Evolutionary conservation across 352 stramenopile species (phyloP), one percentile per base, ranked within the genome.

Genomic region (Aphanomyces stellatus): DNA sequence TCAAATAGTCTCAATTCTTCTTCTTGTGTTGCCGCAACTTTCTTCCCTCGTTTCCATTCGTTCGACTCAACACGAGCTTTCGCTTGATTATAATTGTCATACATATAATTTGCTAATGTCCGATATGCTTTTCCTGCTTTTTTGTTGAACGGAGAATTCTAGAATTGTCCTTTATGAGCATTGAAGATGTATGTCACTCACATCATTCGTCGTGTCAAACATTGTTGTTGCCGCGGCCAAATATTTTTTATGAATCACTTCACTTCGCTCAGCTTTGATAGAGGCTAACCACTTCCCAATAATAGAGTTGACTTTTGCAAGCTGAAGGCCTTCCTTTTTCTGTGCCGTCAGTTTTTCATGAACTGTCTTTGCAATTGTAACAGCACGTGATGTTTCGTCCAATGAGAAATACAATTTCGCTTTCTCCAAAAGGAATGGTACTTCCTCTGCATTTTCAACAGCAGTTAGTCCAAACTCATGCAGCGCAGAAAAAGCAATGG

Each of bases 281-380:
- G 90, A 88, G 22, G 88, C 87, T 71, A 98, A 89, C 95, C 94
- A 98, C 49, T 90, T 88, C 17, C 94, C 93, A 43, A 90, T 96
- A 7, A 83, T 76, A 3, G 84, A 91, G 27, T 95, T 64, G 4
- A 79, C 79, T 28, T 80, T 71, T 3, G 90, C 78, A 24, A 81
- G 81, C 4, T 91, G 57, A 51, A 91, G 76, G 51, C 34, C 34
- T n/a, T 67, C 40, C 8, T 28, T 57, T 19, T 37, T 8, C 19
- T 42, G 8, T 10, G 40, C 24, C 24, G 43, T 43, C 4, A 67
- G 43, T 10, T 79, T 71, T 5, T 43, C 2, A 48, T 69, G 62
- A 5, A 51, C 5, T 17, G 46, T 10, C 28, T 93, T 88, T 0
- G 81, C 82, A 1, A 77, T 80, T 77, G 75, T 88, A 33, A 95